Percentiles rank a stretch among this genome's conserved stretches.
phyloP scores from a whole-genome alignment of 2,329 filamentous ascomycete genomes.

The Aspergillus persii region DNA sequence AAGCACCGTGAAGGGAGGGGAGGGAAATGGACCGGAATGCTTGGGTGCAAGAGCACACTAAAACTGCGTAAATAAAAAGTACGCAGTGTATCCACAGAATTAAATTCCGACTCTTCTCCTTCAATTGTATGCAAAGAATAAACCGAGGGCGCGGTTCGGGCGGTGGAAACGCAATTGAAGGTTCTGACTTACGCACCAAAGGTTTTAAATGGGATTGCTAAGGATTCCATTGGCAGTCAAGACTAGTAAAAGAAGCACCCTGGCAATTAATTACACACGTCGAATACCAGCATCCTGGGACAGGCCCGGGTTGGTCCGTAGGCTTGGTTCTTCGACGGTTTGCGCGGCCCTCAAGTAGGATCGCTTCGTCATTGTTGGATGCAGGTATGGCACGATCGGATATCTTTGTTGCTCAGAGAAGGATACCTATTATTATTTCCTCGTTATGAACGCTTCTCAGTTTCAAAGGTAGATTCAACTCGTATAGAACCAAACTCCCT shows the following conservation, averaged over 20 bases:
- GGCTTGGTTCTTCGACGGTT: no score
- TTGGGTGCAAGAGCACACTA: background rate
- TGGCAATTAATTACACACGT: background rate
- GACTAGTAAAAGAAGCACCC: background rate
- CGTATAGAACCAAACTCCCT: no score
- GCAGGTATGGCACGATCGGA: background rate
- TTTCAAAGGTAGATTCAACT: no score
- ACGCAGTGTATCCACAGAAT: background rate
- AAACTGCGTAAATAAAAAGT: background rate
- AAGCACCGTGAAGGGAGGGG: background rate
- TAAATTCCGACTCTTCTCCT: background rate
- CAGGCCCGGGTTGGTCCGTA: background rate
- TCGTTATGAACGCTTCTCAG: no score
- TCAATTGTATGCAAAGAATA: background rate
- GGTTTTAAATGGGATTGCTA: background rate
- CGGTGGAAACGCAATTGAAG: conserved; percentile 6
- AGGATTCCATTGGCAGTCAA: background rate
- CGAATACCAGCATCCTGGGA: background rate
- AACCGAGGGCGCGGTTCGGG: conserved; percentile 14
- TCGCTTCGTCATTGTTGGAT: background rate
- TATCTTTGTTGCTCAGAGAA: background rate
- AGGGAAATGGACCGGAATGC: background rate
- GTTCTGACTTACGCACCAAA: background rate
- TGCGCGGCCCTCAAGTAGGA: no score
- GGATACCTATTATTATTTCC: no score